A percentile compares a stretch with the other conserved stretches of the same genome.
phyloP scores from a whole-genome alignment of 345 rosid genomes.

The Geranium rotundifolium region DNA sequence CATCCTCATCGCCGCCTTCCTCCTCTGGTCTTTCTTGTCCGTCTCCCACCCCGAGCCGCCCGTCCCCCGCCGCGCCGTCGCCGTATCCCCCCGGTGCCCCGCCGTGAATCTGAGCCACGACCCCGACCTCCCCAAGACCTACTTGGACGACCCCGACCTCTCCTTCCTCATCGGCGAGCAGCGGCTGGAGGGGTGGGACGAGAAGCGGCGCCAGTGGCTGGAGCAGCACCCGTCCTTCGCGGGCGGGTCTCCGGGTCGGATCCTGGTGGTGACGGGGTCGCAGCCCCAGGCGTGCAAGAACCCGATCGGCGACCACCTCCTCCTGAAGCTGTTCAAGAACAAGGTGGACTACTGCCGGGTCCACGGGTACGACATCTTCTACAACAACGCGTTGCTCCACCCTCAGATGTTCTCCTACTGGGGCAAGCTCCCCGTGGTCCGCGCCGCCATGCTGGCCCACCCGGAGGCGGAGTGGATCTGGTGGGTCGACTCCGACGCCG shows the following conservation, averaged over 20 bases:
- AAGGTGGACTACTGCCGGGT: slow-evolving; percentile 85
- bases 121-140: slow-evolving; percentile 19
- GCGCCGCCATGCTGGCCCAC: slow-evolving; percentile 86
- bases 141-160: slow-evolving; percentile 68
- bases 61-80: not conserved
- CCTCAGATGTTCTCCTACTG: slow-evolving; percentile 66
- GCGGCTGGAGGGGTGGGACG: slow-evolving; percentile 60
- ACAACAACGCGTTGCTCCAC: slow-evolving; percentile 66
- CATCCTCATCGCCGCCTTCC: too few species aligned
- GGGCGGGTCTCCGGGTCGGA: slow-evolving; percentile 43
- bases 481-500: slow-evolving; percentile 98
- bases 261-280: too few species aligned
- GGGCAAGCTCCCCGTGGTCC: slow-evolving; percentile 74
- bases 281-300: slow-evolving; percentile 75
- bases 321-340: slow-evolving; percentile 67
- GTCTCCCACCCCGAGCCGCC: not conserved
- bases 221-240: slow-evolving; percentile 59
- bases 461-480: slow-evolving; percentile 99
- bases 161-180: slow-evolving; percentile 42
- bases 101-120: too few species aligned
- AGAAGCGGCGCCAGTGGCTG: slow-evolving; percentile 65
- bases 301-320: slow-evolving; percentile 76
- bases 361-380: slow-evolving; percentile 79
- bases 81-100: slow-evolving; percentile 13
- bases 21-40: not conserved